A percentile compares a stretch with the other conserved stretches of the same genome.
Evolutionary conservation across 2,329 filamentous ascomycete species (phyloP).

Genomic region (Acephala macrosclerotiorum): DNA sequence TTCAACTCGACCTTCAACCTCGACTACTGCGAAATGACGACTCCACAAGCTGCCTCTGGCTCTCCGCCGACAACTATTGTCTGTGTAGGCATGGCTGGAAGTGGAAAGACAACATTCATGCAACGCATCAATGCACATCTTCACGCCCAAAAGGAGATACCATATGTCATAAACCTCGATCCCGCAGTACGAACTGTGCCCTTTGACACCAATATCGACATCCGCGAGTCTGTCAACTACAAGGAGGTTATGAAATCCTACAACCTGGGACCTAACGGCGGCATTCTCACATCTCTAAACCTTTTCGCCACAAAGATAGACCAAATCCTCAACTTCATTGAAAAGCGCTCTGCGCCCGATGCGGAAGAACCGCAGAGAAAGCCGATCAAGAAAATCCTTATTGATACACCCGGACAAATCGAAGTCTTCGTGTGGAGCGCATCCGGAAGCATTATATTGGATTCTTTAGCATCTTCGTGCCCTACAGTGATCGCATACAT

Average conservation of each 20-base stretch:
- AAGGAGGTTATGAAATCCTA: slow-evolving; percentile 99
- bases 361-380: slow-evolving; percentile 65
- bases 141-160: slow-evolving; percentile 79
- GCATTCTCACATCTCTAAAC: slow-evolving; percentile 93
- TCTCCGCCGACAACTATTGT: slow-evolving; percentile 79
- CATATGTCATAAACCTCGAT: slow-evolving; percentile 97
- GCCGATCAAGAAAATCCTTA: slow-evolving; percentile 81
- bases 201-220: slow-evolving; percentile 98
- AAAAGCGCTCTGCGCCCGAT: slow-evolving; percentile 81
- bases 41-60: slow-evolving; percentile 37
- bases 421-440: slow-evolving; percentile 99
- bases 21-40: slow-evolving; percentile 47
- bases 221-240: slow-evolving; percentile 98
- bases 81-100: slow-evolving; percentile 96
- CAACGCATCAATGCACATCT: slow-evolving; percentile 95
- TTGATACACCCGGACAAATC: slow-evolving; percentile 97
- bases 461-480: slow-evolving; percentile 91
- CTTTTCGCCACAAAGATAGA: slow-evolving; percentile 98
- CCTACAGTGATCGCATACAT: slow-evolving; percentile 97
- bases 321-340: slow-evolving; percentile 86
- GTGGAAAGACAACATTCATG: slow-evolving; percentile 99
- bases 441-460: slow-evolving; percentile 90
- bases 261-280: slow-evolving; percentile 95
- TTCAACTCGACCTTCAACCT: neutral
- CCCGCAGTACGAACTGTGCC: slow-evolving; percentile 92